phyloP scores from a whole-genome alignment of 805 yeast genomes.

The Brettanomyces naardenensis region DNA sequence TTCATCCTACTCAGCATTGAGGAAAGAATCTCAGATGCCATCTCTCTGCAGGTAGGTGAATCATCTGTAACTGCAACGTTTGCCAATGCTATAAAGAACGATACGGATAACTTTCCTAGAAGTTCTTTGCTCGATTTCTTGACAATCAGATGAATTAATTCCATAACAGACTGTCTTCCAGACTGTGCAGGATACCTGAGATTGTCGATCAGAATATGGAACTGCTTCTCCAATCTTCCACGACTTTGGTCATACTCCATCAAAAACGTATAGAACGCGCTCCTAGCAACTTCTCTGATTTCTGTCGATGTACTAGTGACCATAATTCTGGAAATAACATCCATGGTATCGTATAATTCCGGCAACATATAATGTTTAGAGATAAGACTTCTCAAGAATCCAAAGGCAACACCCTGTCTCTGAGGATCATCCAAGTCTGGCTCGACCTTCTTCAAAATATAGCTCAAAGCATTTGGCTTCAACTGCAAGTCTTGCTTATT shows the following conservation, averaged over 20 bases:
- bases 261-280: slow-evolving; percentile 74
- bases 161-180: slow-evolving; percentile 90
- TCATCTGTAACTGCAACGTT: slow-evolving; percentile 74
- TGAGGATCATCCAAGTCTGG: slow-evolving; percentile 90
- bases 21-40: slow-evolving; percentile 59
- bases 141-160: slow-evolving; percentile 64
- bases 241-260: slow-evolving; percentile 94
- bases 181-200: slow-evolving; percentile 75
- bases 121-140: slow-evolving; percentile 56
- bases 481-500: slow-evolving; percentile 57
- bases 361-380: slow-evolving; percentile 69
- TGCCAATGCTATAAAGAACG: slow-evolving; percentile 79
- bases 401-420: slow-evolving; percentile 81
- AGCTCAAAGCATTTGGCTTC: slow-evolving; percentile 66
- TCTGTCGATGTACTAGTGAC: slow-evolving; percentile 80
- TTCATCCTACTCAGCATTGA: slow-evolving; percentile 45
- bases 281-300: slow-evolving; percentile 77
- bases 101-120: slow-evolving; percentile 51
- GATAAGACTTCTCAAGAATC: slow-evolving; percentile 72
- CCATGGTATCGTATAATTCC: slow-evolving; percentile 86
- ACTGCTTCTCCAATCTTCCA: slow-evolving; percentile 75
- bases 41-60: slow-evolving; percentile 70
- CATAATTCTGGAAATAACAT: slow-evolving; percentile 73
- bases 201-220: slow-evolving; percentile 73
- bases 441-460: slow-evolving; percentile 59